These are phyloP conservation scores for Skeletonema grethae DNA, from an alignment of 108 stramenopile genomes.

Conservation along the genomic window DNA sequence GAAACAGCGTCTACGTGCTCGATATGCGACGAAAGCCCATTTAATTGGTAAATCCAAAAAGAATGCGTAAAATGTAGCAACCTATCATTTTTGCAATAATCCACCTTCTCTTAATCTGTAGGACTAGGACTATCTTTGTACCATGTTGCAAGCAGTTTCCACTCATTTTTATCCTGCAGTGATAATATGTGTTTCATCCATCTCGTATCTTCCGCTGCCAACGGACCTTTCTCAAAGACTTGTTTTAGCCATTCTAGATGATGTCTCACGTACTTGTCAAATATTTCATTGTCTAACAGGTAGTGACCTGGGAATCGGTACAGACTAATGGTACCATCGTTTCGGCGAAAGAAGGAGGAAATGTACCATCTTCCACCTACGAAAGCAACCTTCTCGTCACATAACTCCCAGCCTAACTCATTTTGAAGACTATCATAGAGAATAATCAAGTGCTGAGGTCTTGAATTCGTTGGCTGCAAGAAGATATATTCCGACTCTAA, in stretches of 20 bases:
- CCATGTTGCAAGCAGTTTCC: conserved; percentile 20
- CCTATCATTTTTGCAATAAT: neutral
- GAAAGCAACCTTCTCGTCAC: conserved; percentile 64
- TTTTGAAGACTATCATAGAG: conserved; percentile 65
- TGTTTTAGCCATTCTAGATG: conserved; percentile 61
- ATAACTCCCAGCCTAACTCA: conserved; percentile 47
- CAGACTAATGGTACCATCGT: neutral
- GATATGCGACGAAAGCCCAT: neutral
- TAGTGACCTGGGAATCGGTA: conserved; percentile 48
- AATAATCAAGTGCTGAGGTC: conserved; percentile 59
- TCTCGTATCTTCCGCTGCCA: conserved; percentile 37
- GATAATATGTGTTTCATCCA: conserved; percentile 43
- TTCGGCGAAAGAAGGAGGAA: conserved; percentile 49
- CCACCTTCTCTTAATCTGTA: neutral
- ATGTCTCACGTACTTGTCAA: conserved; percentile 58
- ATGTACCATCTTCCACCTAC: conserved; percentile 69
- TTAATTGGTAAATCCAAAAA: neutral
- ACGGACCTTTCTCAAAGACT: conserved; percentile 35
- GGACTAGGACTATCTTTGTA: neutral
- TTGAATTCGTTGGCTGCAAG: conserved; percentile 77
- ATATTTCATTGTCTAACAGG: conserved; percentile 14
- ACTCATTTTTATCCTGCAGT: conserved; percentile 4
- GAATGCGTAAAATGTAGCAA: neutral
- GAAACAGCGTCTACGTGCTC: neutral
- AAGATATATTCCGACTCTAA: conserved; percentile 52